Conservation (phyloP, 1,284 basidiomycete genomes). For the Tilletia horrida region DNA sequence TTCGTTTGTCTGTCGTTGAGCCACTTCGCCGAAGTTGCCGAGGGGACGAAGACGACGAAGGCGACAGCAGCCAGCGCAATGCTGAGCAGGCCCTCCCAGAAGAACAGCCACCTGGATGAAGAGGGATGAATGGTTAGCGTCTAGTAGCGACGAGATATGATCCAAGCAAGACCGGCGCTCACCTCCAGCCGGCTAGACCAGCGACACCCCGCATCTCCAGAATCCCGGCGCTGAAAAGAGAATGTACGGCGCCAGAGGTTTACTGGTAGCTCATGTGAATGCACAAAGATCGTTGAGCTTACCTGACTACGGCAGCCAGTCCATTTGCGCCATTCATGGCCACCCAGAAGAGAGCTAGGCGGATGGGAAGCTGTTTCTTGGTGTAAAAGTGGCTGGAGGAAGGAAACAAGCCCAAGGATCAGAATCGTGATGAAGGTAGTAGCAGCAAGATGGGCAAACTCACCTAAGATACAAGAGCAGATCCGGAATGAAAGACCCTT, state of each 20-base stretch:
- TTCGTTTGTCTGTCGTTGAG: slow-evolving; percentile 14
- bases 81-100: slow-evolving; percentile 3
- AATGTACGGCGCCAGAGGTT: too few relatives aligned
- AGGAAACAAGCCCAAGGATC: slow-evolving; percentile 44
- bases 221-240: slow-evolving; percentile 66
- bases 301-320: slow-evolving; percentile 55
- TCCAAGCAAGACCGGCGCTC: neutral
- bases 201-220: slow-evolving; percentile 64
- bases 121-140: neutral
- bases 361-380: slow-evolving; percentile 60
- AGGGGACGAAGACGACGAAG: neutral
- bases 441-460: too few relatives aligned
- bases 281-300: too few relatives aligned
- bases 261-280: too few relatives aligned
- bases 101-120: slow-evolving; percentile 1
- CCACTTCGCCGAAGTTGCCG: neutral
- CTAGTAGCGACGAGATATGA: neutral
- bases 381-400: slow-evolving; percentile 54
- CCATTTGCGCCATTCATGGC: slow-evolving; percentile 62
- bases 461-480: slow-evolving; percentile 49
- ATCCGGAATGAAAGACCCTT: slow-evolving; percentile 61
- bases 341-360: slow-evolving; percentile 69
- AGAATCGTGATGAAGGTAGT: too few relatives aligned
- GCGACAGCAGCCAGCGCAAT: neutral
- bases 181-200: slow-evolving; percentile 60